Base-by-base conservation (phyloP, 106 monocot species). In the Allium sativum region DNA sequence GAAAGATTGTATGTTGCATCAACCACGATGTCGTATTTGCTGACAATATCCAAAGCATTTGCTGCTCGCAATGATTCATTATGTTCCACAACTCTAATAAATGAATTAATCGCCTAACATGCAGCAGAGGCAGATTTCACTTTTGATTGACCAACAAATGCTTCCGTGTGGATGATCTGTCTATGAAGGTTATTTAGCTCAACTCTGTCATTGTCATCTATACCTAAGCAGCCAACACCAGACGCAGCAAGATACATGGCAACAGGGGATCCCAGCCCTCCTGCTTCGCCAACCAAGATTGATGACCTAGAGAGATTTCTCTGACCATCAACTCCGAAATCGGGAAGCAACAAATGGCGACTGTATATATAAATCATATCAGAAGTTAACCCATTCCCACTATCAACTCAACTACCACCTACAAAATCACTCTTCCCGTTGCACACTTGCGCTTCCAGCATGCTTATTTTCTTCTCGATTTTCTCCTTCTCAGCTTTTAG, bases 11-110 rank as follows among this genome's bases (percentile, higher is more conserved):
- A 8, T 47, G 93, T 94, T 57, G 93, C 89, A 76, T 94, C 93
- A 66, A 94, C 83, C 46, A 94, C 81, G 45, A 94, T 64, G 68
- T 94, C 93, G 77, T 94, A 94, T 83, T 89, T 94, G 73, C 47
- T 15, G 71, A 47, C 68, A 65, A 76, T 71, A 43, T 51, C 57
- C 73, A 56, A 18, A 44, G 8, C 12, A 68, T 54, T n/a, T n/a
- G n/a, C n/a, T n/a, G n/a, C n/a, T n/a, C n/a, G n/a, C n/a, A n/a
- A n/a, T n/a, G n/a, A n/a, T n/a, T n/a, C n/a, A n/a, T n/a, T n/a
- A n/a, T n/a, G n/a, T n/a, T n/a, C n/a, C n/a, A n/a, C n/a, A n/a
- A n/a, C n/a, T n/a, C n/a, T n/a, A n/a, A n/a, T n/a, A n/a, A n/a
- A n/a, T n/a, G n/a, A n/a, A n/a, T n/a, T n/a, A n/a, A n/a, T n/a